A percentile compares a stretch with the other conserved stretches of the same genome.
Conservation (phyloP, 2,329 filamentous ascomycete species). For the Daldinia eschscholtzii region DNA sequence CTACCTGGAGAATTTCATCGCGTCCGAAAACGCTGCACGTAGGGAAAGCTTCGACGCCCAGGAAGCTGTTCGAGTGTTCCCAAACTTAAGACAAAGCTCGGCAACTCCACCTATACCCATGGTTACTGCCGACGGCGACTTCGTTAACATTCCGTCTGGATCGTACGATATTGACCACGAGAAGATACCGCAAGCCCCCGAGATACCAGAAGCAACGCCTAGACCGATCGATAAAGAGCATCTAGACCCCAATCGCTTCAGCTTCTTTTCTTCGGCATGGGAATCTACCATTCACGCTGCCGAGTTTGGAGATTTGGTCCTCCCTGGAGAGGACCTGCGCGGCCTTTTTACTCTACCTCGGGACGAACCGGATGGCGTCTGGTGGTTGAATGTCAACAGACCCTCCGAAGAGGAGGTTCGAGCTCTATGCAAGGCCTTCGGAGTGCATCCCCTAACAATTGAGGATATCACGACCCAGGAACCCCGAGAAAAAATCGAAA, state of each 20-base stretch:
- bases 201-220: conserved; percentile 44
- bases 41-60: conserved; percentile 64
- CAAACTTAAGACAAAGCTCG: conserved; percentile 67
- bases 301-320: conserved; percentile 87
- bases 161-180: conserved; percentile 60
- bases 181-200: conserved; percentile 56
- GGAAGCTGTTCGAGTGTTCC: conserved; percentile 66
- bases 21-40: conserved; percentile 66
- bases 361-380: conserved; percentile 81
- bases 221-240: conserved; percentile 54
- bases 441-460: conserved; percentile 92
- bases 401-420: conserved; percentile 90
- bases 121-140: conserved; percentile 68
- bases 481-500: conserved; percentile 96
- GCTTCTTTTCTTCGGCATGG: conserved; percentile 95
- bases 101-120: conserved; percentile 51
- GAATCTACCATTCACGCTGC: conserved; percentile 93
- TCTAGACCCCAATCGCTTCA: conserved; percentile 83
- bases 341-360: conserved; percentile 82
- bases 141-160: conserved; percentile 65
- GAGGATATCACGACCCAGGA: conserved; percentile 98
- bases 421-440: conserved; percentile 92
- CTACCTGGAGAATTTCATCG: conserved; percentile 91
- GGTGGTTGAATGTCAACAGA: conserved; percentile 97
- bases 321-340: conserved; percentile 89